These are phyloP conservation scores for Agaricus sinodeliciosus DNA, from an alignment of 768 basidiomycete genomes.

Conservation along the genomic window DNA sequence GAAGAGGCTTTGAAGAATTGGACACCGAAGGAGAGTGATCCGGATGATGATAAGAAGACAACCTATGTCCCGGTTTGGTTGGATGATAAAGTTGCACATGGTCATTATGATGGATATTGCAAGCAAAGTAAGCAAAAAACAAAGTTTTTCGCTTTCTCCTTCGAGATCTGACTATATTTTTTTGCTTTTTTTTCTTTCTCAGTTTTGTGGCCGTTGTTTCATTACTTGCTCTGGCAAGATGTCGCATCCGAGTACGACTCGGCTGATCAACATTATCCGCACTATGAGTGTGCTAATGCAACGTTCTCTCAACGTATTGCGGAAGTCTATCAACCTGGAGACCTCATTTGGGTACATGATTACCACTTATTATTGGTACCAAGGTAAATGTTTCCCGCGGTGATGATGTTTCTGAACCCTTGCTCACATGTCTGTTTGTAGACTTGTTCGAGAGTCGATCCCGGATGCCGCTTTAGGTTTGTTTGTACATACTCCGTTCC, in stretches of 20 bases:
- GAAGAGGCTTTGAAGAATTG: conserved; percentile 61
- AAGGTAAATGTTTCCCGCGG: conserved; percentile 23
- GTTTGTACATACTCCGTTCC: conserved; percentile 98
- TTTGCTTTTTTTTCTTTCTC: neutral
- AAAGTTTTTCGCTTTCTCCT: conserved; percentile 6
- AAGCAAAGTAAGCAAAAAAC: conserved; percentile 72
- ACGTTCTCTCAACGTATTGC: conserved; percentile 73
- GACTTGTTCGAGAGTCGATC: conserved; percentile 68
- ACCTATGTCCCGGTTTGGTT: conserved; percentile 89
- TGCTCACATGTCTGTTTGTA: conserved; percentile 9
- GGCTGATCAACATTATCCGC: conserved; percentile 77
- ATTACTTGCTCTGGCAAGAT: conserved; percentile 98
- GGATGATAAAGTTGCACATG: conserved; percentile 82
- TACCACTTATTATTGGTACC: conserved; percentile 95
- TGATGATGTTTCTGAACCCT: neutral
- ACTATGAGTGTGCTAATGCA: conserved; percentile 77
- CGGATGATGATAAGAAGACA: conserved; percentile 51
- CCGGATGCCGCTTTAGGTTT: conserved; percentile 74
- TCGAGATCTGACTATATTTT: neutral
- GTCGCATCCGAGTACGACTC: conserved; percentile 85
- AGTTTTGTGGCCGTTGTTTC: conserved; percentile 98
- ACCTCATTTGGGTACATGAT: conserved; percentile 92
- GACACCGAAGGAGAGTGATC: conserved; percentile 50
- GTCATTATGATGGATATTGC: conserved; percentile 97
- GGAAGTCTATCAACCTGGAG: conserved; percentile 78